A percentile compares a stretch with the other conserved stretches of the same genome.
Evolutionary conservation across 1,284 basidiomycete genomes (phyloP).

Genomic region (Ceratobasidium sp.): DNA sequence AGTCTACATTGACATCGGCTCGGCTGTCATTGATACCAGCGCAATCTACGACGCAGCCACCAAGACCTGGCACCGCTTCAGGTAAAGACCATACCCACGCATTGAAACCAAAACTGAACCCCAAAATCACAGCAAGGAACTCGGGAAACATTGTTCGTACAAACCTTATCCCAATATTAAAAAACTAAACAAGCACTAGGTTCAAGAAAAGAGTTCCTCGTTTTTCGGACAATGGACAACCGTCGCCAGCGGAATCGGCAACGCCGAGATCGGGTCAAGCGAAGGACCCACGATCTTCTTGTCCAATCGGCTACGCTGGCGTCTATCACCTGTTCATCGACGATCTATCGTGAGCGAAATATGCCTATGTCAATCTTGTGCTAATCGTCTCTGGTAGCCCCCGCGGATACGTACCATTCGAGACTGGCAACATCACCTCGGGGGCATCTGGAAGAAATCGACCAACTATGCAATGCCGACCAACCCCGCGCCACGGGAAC

Average conservation of each 20-base stretch:
- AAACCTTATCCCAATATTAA: not conserved
- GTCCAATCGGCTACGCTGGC: slow-evolving; percentile 33
- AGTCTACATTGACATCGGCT: slow-evolving; percentile 30
- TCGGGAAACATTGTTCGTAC: slow-evolving; percentile 22
- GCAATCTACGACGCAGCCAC: slow-evolving; percentile 21
- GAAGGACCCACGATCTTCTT: slow-evolving; percentile 33
- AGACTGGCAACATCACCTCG: slow-evolving; percentile 28
- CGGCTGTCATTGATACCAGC: slow-evolving; percentile 19
- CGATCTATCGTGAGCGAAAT: slow-evolving; percentile 23
- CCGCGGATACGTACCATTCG: slow-evolving; percentile 32
- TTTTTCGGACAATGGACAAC: slow-evolving; percentile 30
- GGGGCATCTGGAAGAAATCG: slow-evolving; percentile 29
- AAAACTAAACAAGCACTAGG: not conserved
- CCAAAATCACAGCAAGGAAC: slow-evolving; percentile 6
- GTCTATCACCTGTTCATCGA: slow-evolving; percentile 34
- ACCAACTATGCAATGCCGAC: slow-evolving; percentile 24
- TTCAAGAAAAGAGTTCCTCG: slow-evolving; percentile 32
- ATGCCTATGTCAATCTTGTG: not conserved
- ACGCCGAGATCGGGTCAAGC: slow-evolving; percentile 8
- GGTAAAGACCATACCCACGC: not conserved
- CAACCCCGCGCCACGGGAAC: slow-evolving; percentile 31
- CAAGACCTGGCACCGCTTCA: slow-evolving; percentile 34
- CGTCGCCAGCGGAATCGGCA: slow-evolving; percentile 19
- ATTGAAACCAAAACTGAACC: not conserved
- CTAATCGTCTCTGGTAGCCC: not conserved